These are phyloP conservation scores for Colletotrichum endophyticum DNA, from an alignment of 2,329 filamentous ascomycete genomes.

Conservation along the genomic window DNA sequence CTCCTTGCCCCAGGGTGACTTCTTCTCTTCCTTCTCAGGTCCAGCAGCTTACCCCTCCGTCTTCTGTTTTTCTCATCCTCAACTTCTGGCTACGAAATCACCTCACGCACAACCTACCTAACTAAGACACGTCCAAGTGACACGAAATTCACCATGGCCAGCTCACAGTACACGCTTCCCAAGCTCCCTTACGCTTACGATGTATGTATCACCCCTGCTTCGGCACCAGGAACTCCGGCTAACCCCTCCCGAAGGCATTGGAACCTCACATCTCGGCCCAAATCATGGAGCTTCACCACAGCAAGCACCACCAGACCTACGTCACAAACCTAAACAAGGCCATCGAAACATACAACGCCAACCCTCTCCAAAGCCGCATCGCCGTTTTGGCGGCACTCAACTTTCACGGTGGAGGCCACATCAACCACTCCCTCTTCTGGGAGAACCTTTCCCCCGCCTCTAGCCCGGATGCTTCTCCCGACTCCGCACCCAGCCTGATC, in stretches of 20 bases:
- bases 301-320: slow-evolving; percentile 81
- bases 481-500: slow-evolving; percentile 61
- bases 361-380: slow-evolving; percentile 57
- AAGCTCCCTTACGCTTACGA: slow-evolving; percentile 72
- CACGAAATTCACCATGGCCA: slow-evolving; percentile 34
- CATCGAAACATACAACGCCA: slow-evolving; percentile 59
- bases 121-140: background rate
- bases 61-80: background rate
- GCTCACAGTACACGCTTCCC: slow-evolving; percentile 63
- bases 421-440: slow-evolving; percentile 96
- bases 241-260: slow-evolving; percentile 55
- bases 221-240: background rate
- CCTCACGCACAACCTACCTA: background rate
- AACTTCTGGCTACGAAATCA: background rate
- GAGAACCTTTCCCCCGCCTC: slow-evolving; percentile 73
- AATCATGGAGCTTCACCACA: slow-evolving; percentile 84
- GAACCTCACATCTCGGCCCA: slow-evolving; percentile 77
- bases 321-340: slow-evolving; percentile 77
- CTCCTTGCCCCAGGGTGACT: background rate
- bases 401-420: slow-evolving; percentile 91
- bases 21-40: background rate
- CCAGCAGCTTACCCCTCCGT: background rate
- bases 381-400: slow-evolving; percentile 74
- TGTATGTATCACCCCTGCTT: slow-evolving; percentile 49
- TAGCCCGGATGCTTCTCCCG: slow-evolving; percentile 60